phyloP scores from a whole-genome alignment of 192 early-diverging fungal genomes.

The Backusella parvicylindrica region DNA sequence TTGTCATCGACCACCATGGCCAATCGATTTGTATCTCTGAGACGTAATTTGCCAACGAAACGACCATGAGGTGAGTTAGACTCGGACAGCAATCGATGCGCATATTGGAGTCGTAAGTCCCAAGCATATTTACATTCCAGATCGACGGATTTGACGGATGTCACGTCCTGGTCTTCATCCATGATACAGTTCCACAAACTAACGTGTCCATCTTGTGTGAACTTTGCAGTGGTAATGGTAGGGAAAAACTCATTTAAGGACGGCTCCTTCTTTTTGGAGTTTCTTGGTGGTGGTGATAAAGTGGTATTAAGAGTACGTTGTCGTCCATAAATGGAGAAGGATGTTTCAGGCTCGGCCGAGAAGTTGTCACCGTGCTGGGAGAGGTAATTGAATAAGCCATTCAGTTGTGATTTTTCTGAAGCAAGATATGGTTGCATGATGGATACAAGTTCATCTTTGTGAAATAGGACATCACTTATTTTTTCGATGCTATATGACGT shows the following conservation, averaged over 20 bases:
- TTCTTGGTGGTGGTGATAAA: neutral
- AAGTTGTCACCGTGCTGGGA: conserved; percentile 9
- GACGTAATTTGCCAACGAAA: conserved; percentile 24
- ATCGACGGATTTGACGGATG: conserved; percentile 23
- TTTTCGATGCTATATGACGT: conserved; percentile 12
- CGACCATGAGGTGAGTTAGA: conserved; percentile 27
- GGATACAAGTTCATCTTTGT: conserved; percentile 25
- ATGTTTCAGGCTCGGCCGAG: conserved; percentile 22
- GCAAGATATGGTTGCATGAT: conserved; percentile 33
- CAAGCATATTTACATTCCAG: conserved; percentile 38
- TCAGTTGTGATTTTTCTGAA: conserved; percentile 7
- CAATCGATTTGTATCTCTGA: conserved; percentile 25
- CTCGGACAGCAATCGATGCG: conserved; percentile 21
- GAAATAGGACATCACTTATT: conserved; percentile 20
- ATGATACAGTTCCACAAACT: conserved; percentile 35
- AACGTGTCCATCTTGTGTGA: conserved; percentile 30
- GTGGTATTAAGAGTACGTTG: conserved; percentile 14
- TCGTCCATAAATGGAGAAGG: conserved; percentile 14
- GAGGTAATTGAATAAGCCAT: conserved; percentile 26
- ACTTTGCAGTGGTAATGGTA: neutral
- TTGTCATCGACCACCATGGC: conserved; percentile 13
- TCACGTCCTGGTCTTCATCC: conserved; percentile 21
- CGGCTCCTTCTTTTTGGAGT: neutral
- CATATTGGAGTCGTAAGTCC: conserved; percentile 28
- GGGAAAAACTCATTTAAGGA: neutral